Base-by-base conservation (phyloP, 176 grass and related monocot genomes). In the Musa beccarii region DNA sequence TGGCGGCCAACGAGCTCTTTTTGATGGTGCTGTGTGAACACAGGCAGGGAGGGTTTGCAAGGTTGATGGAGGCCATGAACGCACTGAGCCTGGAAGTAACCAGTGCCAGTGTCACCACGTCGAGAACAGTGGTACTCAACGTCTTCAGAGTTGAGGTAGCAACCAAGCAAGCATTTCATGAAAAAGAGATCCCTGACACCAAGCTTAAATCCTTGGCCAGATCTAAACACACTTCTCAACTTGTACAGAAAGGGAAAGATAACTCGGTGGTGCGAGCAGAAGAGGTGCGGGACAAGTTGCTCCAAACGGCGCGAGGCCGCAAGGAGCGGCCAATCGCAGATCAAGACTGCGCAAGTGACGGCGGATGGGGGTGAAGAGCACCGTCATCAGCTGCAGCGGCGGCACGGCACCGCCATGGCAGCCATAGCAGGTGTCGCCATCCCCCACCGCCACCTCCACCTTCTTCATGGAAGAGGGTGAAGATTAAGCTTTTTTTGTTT, bases 21-120 rank as follows among this genome's bases (percentile, higher is more conserved):
- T 59, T 99, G 54, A 88, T 91, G 81, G 85, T 94, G 56, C 68
- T 94, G 16, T 99, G 95, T 49, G 85, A 91, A 72, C 84, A 83
- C 81, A 84, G 84, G 85, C 62, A 67, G 6, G 86, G 90, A 8
- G 80, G 90, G 22, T 94, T 94, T 78, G 88, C 87, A 6, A 85
- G 71, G 25, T 81, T 99, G 78, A 94, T 94, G 83, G 90, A 89
- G 65, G 90, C 85, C 78, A 82, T 94, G 59, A 84, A 67, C 75
- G 82, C 79, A 1, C 74, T 84, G 3, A 88, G 90, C 1, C 83
- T 99, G 50, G 81, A 99, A 66, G 86, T 94, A 51, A 99, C 84
- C 88, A 94, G 91, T 50, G 86, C 89, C 75, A 99, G 84, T 51
- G 82, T 94, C 72, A 94, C 90, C 26, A 86, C 90, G 54, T 86